These are phyloP conservation scores for Aureoboletus auriporus DNA, from an alignment of 768 basidiomycete species.

Conservation along the genomic window DNA sequence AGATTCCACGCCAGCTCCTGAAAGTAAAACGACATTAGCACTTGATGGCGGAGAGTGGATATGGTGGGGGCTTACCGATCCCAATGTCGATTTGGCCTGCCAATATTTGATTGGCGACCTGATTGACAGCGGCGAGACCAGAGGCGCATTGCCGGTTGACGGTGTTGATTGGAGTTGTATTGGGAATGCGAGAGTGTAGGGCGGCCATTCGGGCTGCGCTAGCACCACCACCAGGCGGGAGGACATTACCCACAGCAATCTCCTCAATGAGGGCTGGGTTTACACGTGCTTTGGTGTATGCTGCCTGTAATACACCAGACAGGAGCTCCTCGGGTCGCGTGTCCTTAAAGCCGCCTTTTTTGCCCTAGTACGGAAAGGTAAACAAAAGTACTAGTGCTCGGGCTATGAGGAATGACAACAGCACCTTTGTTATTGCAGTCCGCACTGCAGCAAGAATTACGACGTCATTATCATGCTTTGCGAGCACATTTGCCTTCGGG, in stretches of 20 bases:
- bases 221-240: slow-evolving; percentile 84
- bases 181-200: slow-evolving; percentile 80
- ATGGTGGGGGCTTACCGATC: slow-evolving; percentile 53
- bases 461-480: slow-evolving; percentile 79
- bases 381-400: not conserved
- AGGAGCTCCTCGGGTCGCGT: slow-evolving; percentile 81
- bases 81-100: slow-evolving; percentile 85
- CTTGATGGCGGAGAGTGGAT: not conserved
- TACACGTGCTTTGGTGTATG: slow-evolving; percentile 61
- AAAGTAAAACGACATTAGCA: slow-evolving; percentile 5
- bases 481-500: slow-evolving; percentile 57
- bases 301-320: slow-evolving; percentile 70
- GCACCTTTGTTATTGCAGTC: slow-evolving; percentile 88
- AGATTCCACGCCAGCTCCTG: slow-evolving; percentile 84
- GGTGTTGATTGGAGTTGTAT: slow-evolving; percentile 69
- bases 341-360: slow-evolving; percentile 90
- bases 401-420: not conserved
- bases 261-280: slow-evolving; percentile 84
- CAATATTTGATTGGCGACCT: slow-evolving; percentile 77
- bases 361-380: slow-evolving; percentile 43
- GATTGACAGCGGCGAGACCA: slow-evolving; percentile 76
- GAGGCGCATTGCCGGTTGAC: slow-evolving; percentile 91
- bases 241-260: slow-evolving; percentile 82
- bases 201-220: slow-evolving; percentile 81
- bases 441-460: slow-evolving; percentile 88